These are phyloP conservation scores for Angomonas ambiguus DNA, from an alignment of 208 protist genomes.

Conservation along the genomic window DNA sequence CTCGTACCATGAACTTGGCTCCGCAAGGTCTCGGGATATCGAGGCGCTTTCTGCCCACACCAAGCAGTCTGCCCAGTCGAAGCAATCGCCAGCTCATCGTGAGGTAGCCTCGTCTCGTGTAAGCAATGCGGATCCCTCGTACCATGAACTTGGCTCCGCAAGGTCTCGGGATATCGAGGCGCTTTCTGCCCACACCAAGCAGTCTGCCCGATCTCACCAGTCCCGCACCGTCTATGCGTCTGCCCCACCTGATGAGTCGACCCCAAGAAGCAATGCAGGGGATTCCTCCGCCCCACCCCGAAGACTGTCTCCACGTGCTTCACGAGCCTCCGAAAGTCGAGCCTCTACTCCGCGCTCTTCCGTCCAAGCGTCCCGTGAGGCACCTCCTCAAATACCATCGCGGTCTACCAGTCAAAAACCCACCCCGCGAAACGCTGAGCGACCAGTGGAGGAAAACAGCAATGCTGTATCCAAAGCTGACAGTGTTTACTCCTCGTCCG, in stretches of 20 bases:
- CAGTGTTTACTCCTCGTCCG: not conserved
- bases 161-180: conserved; percentile 12
- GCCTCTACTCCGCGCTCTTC: conserved; percentile 14
- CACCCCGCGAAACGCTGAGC: conserved; percentile 9
- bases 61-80: conserved; percentile 3
- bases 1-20: not conserved
- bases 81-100: not conserved
- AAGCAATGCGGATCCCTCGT: not conserved
- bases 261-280: not conserved
- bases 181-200: conserved; percentile 16
- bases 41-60: not conserved
- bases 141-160: not conserved
- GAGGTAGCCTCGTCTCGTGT: conserved; percentile 5
- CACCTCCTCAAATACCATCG: conserved; percentile 12
- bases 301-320: conserved; percentile 39
- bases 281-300: conserved; percentile 18
- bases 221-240: not conserved
- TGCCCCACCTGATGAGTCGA: not conserved
- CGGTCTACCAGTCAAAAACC: not conserved
- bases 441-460: not conserved
- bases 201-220: conserved; percentile 16
- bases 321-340: conserved; percentile 23
- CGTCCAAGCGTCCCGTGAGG: not conserved
- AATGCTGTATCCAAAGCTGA: not conserved
- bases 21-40: not conserved